Evolutionary conservation across 371 early-diverging fungal genomes (phyloP).

Genomic region (Lichtheimia ramosa): DNA sequence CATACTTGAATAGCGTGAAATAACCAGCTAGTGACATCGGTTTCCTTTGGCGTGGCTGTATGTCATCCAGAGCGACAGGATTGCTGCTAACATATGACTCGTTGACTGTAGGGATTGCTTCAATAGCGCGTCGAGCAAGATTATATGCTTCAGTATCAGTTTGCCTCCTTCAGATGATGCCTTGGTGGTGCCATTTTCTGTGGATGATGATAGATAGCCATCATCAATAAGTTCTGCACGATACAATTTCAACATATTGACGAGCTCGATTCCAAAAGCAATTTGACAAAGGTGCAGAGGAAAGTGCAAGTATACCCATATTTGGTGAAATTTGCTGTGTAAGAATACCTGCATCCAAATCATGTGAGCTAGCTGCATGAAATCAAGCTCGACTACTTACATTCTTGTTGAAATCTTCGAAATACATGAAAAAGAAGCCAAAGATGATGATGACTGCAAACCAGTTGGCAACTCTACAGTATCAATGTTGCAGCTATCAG

Average conservation of each 20-base stretch:
- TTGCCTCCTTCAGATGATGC: background rate
- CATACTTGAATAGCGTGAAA: slow-evolving; percentile 16
- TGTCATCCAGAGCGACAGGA: slow-evolving; percentile 12
- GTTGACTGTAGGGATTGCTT: background rate
- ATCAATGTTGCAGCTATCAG: background rate
- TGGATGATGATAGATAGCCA: background rate
- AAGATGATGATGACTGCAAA: slow-evolving; percentile 52
- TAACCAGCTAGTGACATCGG: slow-evolving; percentile 11
- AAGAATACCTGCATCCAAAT: background rate
- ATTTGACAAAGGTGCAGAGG: background rate
- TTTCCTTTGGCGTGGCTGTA: slow-evolving; percentile 38
- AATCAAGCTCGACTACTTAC: slow-evolving; percentile 5
- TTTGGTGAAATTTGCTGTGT: background rate
- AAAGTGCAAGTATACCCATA: background rate
- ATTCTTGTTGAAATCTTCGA: slow-evolving; percentile 54
- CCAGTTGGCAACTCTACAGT: slow-evolving; percentile 30
- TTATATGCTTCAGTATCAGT: background rate
- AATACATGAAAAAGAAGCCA: slow-evolving; percentile 56
- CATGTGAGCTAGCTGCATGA: too few species aligned
- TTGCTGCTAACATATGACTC: too few species aligned
- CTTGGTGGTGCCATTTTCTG: background rate
- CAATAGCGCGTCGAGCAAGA: background rate
- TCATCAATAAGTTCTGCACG: background rate
- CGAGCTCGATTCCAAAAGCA: background rate
- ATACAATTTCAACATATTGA: background rate